Percentiles rank a stretch among this genome's conserved stretches.
Evolutionary conservation across 2,329 filamentous ascomycete species (phyloP).

Genomic region (Aspergillus cejpii): DNA sequence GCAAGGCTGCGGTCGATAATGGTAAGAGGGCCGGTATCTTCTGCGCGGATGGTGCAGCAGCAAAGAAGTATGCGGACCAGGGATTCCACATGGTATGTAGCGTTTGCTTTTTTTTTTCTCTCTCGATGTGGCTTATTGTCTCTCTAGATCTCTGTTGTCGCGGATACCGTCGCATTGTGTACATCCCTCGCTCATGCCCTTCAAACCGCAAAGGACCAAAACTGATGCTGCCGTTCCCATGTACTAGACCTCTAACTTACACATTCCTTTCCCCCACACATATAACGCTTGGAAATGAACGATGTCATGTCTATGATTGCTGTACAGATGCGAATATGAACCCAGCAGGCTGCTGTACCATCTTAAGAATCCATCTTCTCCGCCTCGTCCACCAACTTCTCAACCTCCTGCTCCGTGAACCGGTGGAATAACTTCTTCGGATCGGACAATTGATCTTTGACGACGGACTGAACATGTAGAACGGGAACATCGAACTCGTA

Average conservation of each 20-base stretch:
- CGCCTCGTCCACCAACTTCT: constrained; percentile 48
- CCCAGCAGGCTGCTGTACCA: neutral
- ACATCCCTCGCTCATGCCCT: constrained; percentile 35
- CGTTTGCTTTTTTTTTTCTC: neutral
- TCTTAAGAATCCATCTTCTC: constrained; percentile 19
- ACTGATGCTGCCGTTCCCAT: constrained; percentile 9
- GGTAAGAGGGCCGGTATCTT: constrained; percentile 53
- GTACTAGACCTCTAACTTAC: constrained; percentile 3
- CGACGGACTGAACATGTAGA: constrained; percentile 50
- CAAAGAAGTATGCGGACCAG: constrained; percentile 46
- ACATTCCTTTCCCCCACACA: neutral
- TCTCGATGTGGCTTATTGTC: too few species aligned
- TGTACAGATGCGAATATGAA: neutral
- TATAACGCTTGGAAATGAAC: neutral
- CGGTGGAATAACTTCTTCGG: constrained; percentile 57
- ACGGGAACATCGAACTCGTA: constrained; percentile 62
- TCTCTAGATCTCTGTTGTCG: constrained; percentile 36
- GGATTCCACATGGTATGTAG: constrained; percentile 50
- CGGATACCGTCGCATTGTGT: constrained; percentile 44
- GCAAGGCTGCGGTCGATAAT: constrained; percentile 46
- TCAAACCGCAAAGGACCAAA: constrained; percentile 27
- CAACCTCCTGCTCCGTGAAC: constrained; percentile 53
- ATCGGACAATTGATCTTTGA: constrained; percentile 48
- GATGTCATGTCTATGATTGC: neutral
- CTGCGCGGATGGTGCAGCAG: constrained; percentile 47